Percentiles rank a stretch among this genome's conserved stretches.
Evolutionary conservation across 2,329 filamentous ascomycete genomes (phyloP).

Genomic region (Penicillium sp.): DNA sequence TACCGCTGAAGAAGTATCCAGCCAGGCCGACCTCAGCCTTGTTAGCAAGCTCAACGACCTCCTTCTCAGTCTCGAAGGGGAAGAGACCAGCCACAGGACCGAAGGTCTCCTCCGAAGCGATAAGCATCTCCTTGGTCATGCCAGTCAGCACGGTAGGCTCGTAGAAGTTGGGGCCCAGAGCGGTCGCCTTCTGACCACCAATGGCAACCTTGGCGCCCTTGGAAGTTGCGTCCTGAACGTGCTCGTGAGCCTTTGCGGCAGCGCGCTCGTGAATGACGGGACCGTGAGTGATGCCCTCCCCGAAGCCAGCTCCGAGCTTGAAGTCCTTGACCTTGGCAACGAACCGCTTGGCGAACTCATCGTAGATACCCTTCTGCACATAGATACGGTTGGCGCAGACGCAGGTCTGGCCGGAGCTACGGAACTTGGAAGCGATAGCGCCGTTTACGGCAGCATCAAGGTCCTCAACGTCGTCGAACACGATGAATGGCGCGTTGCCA

Average conservation of each 20-base stretch:
- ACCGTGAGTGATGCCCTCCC: constrained; percentile 52
- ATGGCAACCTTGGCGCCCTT: constrained; percentile 76
- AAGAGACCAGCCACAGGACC: constrained; percentile 91
- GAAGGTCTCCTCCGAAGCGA: constrained; percentile 90
- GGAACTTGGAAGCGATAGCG: constrained; percentile 87
- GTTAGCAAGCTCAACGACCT: constrained; percentile 85
- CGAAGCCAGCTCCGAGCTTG: constrained; percentile 53
- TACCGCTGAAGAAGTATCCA: constrained; percentile 84
- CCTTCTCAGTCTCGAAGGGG: constrained; percentile 83
- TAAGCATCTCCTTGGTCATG: constrained; percentile 82
- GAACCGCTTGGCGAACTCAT: constrained; percentile 60
- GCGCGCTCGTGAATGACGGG: constrained; percentile 76
- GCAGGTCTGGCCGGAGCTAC: constrained; percentile 92
- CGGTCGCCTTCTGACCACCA: constrained; percentile 73
- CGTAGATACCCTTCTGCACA: constrained; percentile 56
- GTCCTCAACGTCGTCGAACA: constrained; percentile 88
- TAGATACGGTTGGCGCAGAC: constrained; percentile 71
- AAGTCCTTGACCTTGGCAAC: constrained; percentile 56
- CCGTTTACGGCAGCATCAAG: constrained; percentile 81
- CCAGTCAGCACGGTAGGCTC: constrained; percentile 85
- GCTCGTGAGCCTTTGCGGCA: constrained; percentile 74
- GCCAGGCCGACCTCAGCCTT: constrained; percentile 81
- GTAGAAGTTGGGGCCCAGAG: constrained; percentile 84
- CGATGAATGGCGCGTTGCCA: constrained; percentile 93
- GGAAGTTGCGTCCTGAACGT: constrained; percentile 75